These are phyloP conservation scores for Batkoa obscura DNA, from an alignment of 371 early-diverging fungal species.

Conservation along the genomic window DNA sequence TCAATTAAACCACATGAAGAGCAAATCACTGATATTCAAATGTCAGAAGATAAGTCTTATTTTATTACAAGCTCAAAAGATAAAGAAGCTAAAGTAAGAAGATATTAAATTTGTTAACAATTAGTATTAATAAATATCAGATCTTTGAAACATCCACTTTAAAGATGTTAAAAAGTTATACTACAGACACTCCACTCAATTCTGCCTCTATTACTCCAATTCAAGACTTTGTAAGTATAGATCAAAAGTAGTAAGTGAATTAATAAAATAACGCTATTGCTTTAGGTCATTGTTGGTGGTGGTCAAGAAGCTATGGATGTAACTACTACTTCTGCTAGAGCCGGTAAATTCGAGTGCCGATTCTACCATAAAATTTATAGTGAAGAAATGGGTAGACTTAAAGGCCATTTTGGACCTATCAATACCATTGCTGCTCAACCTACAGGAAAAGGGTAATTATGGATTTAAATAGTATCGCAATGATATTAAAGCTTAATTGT, in stretches of 20 bases:
- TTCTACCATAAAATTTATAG: conserved; percentile 96
- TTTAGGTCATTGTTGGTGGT: conserved; percentile 49
- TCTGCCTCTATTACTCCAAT: conserved; percentile 81
- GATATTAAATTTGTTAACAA: not conserved
- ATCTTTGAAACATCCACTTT: conserved; percentile 75
- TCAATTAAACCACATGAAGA: conserved; percentile 45
- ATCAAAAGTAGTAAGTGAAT: too few relatives aligned
- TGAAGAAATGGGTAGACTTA: conserved; percentile 93
- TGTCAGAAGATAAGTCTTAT: conserved; percentile 79
- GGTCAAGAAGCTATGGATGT: conserved; percentile 79
- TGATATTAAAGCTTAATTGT: not conserved
- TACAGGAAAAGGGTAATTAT: conserved; percentile 48
- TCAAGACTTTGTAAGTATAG: conserved; percentile 43
- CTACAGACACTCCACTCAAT: conserved; percentile 91
- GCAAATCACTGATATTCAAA: conserved; percentile 84
- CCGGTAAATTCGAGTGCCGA: conserved; percentile 96
- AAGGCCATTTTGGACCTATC: conserved; percentile 99
- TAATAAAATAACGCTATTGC: too few relatives aligned
- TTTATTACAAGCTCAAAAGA: conserved; percentile 97
- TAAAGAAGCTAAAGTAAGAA: conserved; percentile 55
- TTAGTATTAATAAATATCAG: not conserved
- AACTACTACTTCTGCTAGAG: conserved; percentile 84
- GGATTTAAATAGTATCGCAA: too few relatives aligned
- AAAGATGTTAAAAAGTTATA: conserved; percentile 62
- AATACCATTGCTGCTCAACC: conserved; percentile 97